Percentiles rank a stretch among this genome's conserved stretches.
These are phyloP conservation scores for Porpolomopsis calyptriformis DNA, from an alignment of 768 basidiomycete genomes.

Conservation along the genomic window DNA sequence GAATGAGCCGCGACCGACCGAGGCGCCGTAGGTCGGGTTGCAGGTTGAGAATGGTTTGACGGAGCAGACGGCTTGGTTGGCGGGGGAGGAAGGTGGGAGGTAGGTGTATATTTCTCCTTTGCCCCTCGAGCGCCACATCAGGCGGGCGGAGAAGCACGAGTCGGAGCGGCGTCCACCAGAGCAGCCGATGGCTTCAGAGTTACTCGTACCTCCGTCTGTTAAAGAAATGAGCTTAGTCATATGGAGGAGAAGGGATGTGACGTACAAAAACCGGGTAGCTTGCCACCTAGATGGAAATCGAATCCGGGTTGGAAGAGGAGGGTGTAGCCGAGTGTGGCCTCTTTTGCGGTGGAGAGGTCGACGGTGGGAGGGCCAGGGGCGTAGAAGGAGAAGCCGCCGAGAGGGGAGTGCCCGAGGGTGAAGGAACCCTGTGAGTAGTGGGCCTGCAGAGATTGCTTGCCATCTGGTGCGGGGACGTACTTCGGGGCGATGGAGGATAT, in stretches of 20 bases:
- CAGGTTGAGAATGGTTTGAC: slow-evolving; percentile 39
- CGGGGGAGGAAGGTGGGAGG: slow-evolving; percentile 37
- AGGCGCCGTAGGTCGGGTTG: slow-evolving; percentile 56
- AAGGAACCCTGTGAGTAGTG: slow-evolving; percentile 49
- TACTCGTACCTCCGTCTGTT: slow-evolving; percentile 46
- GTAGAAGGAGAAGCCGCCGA: slow-evolving; percentile 65
- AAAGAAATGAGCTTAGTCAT: slow-evolving; percentile 5
- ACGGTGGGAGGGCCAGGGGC: slow-evolving; percentile 44
- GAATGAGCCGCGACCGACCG: slow-evolving; percentile 62
- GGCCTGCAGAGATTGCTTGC: slow-evolving; percentile 41
- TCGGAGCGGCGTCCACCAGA: slow-evolving; percentile 52
- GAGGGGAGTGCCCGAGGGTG: slow-evolving; percentile 33
- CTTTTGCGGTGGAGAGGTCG: slow-evolving; percentile 50
- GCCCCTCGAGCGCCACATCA: slow-evolving; percentile 59
- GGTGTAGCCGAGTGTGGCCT: slow-evolving; percentile 53
- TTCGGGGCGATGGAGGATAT: slow-evolving; percentile 28
- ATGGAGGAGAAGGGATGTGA: slow-evolving; percentile 11
- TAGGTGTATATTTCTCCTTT: slow-evolving; percentile 65
- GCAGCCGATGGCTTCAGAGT: slow-evolving; percentile 39
- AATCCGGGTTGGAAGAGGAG: slow-evolving; percentile 55
- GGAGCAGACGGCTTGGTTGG: slow-evolving; percentile 41
- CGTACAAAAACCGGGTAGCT: slow-evolving; percentile 63
- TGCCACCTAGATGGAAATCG: slow-evolving; percentile 58
- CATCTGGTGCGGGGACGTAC: slow-evolving; percentile 38
- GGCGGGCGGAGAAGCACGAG: slow-evolving; percentile 51